Evolutionary conservation across 129 eudicot species (phyloP), one percentile per base, ranked within the genome.

Genomic region (Scalesia atractyloides): DNA sequence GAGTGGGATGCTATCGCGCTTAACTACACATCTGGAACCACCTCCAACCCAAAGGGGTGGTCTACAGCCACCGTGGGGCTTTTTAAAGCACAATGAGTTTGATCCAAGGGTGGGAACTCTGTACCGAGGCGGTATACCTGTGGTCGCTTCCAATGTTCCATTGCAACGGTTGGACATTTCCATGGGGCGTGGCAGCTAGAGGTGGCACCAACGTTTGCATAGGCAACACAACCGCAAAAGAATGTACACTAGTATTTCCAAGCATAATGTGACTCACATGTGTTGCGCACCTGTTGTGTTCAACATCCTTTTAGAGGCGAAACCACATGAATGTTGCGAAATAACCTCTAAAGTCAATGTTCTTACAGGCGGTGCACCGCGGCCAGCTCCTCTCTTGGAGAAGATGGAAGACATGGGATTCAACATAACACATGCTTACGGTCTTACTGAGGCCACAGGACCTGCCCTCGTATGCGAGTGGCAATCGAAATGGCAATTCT

Each of bases 131-230:
- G 0, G 88, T 85, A 6, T 87, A 84, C 70, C n/a, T 87, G 2
- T 87, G 94, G 94, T 82, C 90, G 2, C 79, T 87, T 1, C 87
- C 87, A 4, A 87, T 87, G 94, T 87, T 87, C 76, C 94, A 85
- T 56, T 82, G 87, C 69, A 87, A 87, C 41, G 94, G 90, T 3
- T 87, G 94, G 94, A 79, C 85, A 0, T 80, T 82, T 76, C 72
- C 87, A 10, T 87, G 94, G 94, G 94, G 84, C 0, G 71, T 82
- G 18, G 94, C 94, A 0, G 90, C 94, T 0, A 65, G 84, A 17
- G 94, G 94, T 5, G 94, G 87, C 22, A 84, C 90, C 50, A 87
- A 87, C 59, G 85, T 87, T 2, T 87, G 94, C 73, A 83, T 87
- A 56, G 82, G 87, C 50, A 72, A 75, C 75, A 77, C 84, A 13